Percentiles rank a stretch among this genome's conserved stretches.
These are phyloP conservation scores for Ramicandelaber brevisporus DNA, from an alignment of 192 early-diverging fungal species.

Conservation along the genomic window DNA sequence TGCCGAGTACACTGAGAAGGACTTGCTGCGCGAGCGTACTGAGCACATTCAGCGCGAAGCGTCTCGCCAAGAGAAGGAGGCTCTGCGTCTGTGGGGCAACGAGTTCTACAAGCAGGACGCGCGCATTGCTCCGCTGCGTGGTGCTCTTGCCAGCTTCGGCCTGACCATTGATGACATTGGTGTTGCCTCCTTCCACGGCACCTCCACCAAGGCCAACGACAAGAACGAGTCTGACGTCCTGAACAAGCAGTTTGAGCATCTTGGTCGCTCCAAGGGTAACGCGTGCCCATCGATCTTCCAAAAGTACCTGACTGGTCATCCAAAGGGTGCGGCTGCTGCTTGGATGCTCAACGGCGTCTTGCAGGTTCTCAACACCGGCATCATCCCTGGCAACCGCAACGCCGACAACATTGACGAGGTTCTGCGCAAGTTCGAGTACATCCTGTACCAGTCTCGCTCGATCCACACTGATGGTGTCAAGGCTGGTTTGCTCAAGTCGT, in stretches of 20 bases:
- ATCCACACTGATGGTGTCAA: conserved; percentile 79
- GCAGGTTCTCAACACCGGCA: conserved; percentile 57
- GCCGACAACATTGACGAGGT: conserved; percentile 17
- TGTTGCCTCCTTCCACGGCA: conserved; percentile 88
- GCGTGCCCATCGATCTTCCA: conserved; percentile 61
- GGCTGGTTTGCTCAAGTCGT: conserved; percentile 75
- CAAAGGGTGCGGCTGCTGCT: conserved; percentile 86
- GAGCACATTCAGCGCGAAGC: conserved; percentile 35
- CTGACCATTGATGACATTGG: conserved; percentile 80
- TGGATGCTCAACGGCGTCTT: conserved; percentile 93
- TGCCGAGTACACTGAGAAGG: not conserved
- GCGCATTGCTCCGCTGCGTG: conserved; percentile 60
- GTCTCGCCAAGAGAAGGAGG: conserved; percentile 46
- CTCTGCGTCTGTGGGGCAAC: conserved; percentile 44
- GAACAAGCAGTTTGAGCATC: conserved; percentile 59
- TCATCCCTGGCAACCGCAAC: conserved; percentile 84
- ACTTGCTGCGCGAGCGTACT: conserved; percentile 1
- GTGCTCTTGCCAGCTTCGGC: conserved; percentile 66
- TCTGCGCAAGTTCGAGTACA: conserved; percentile 47
- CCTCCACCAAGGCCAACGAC: conserved; percentile 84
- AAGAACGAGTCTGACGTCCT: conserved; percentile 75
- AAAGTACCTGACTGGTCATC: conserved; percentile 82
- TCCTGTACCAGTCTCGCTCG: conserved; percentile 57
- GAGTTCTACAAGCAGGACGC: conserved; percentile 53
- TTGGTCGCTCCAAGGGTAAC: conserved; percentile 67